A percentile compares a stretch with the other conserved stretches of the same genome.
phyloP scores from a whole-genome alignment of 768 basidiomycete genomes.

The Kwoniella mangroviensis region DNA sequence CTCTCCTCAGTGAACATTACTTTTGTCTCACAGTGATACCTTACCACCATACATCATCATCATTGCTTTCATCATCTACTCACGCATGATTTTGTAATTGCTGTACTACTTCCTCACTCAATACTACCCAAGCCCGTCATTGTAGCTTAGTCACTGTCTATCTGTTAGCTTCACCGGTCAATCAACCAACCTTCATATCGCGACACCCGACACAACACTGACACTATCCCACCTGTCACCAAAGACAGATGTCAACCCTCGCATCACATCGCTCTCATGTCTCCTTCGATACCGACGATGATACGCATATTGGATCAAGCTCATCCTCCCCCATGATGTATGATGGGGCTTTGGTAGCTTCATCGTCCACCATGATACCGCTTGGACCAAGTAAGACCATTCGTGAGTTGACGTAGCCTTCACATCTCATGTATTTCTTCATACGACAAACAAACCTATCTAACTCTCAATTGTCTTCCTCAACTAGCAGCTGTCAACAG shows the following conservation, averaged over 20 bases:
- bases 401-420: conserved; percentile 29
- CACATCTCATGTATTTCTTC: background rate
- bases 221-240: background rate
- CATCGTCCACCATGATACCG: conserved; percentile 23
- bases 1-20: background rate
- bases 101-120: background rate
- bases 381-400: conserved; percentile 34
- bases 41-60: background rate
- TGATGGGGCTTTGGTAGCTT: conserved; percentile 15
- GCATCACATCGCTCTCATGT: conserved; percentile 16
- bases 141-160: background rate
- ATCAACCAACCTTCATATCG: conserved; percentile 5
- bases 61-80: background rate
- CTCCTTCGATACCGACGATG: conserved; percentile 15
- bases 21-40: background rate
- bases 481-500: conserved; percentile 3
- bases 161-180: background rate
- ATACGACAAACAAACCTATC: background rate
- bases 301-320: conserved; percentile 18
- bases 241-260: conserved; percentile 18
- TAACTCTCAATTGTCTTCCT: background rate
- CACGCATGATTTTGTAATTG: background rate
- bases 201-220: background rate
- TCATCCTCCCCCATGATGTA: conserved; percentile 21
- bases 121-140: background rate